Conservation (phyloP, 345 rosid genomes). For the Eutrema heterophyllum region DNA sequence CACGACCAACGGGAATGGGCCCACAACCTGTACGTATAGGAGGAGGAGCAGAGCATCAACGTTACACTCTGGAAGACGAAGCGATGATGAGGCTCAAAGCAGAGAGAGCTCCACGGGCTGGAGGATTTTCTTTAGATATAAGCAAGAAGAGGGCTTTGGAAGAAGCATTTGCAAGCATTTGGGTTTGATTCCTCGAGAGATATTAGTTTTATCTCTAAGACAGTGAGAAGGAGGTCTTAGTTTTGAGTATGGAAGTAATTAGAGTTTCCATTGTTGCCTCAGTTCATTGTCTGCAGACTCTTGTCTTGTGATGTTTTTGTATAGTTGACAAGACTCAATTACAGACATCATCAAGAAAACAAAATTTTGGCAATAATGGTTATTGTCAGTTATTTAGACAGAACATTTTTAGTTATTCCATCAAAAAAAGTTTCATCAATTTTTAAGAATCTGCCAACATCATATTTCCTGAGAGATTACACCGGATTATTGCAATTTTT, state of each 20-base stretch:
- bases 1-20: slow-evolving; percentile 64
- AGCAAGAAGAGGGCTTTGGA: slow-evolving; percentile 84
- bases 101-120: slow-evolving; percentile 78
- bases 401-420: neutral
- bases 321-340: slow-evolving; percentile 13
- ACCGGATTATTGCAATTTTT: neutral
- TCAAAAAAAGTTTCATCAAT: neutral
- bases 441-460: neutral
- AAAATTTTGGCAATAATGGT: neutral
- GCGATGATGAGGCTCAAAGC: slow-evolving; percentile 64
- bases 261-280: neutral
- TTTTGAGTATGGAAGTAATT: neutral
- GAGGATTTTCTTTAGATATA: slow-evolving; percentile 81
- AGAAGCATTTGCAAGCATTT: slow-evolving; percentile 89
- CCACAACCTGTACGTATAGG: slow-evolving; percentile 73
- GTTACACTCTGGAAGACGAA: slow-evolving; percentile 55
- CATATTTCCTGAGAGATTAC: neutral
- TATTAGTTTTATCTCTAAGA: neutral
- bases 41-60: slow-evolving; percentile 49
- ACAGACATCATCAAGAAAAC: neutral
- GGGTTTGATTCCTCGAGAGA: slow-evolving; percentile 46
- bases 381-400: too few relatives aligned
- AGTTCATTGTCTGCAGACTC: neutral
- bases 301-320: neutral
- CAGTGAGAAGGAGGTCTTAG: neutral